These are phyloP conservation scores for Heterobasidion annosum DNA, from an alignment of 1,284 basidiomycete genomes.

Conservation along the genomic window DNA sequence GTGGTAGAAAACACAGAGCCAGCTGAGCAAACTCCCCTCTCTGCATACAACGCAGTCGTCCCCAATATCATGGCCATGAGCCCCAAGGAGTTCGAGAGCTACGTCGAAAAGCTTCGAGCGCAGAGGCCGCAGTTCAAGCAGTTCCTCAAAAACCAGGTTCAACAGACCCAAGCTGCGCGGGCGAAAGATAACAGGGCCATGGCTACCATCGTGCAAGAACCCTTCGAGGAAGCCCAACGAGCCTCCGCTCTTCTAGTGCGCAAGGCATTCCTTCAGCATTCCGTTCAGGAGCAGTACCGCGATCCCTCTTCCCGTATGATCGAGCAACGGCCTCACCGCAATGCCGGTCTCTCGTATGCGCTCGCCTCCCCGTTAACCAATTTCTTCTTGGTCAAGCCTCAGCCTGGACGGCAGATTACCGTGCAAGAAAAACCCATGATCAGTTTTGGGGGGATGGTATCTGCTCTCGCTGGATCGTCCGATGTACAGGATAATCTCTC, in stretches of 20 bases:
- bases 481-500: not conserved
- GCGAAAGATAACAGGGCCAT: not conserved
- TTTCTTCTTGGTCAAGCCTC: conserved; percentile 36
- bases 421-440: conserved; percentile 3
- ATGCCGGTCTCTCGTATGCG: conserved; percentile 54
- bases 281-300: conserved; percentile 16
- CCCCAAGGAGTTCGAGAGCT: conserved; percentile 42
- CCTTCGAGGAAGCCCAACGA: conserved; percentile 14
- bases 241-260: conserved; percentile 16
- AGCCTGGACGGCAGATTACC: conserved; percentile 48
- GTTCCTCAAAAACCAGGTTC: conserved; percentile 23
- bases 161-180: not conserved
- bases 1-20: conserved; percentile 23
- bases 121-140: conserved; percentile 47
- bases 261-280: conserved; percentile 21
- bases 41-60: conserved; percentile 8
- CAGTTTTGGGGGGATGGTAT: conserved; percentile 21
- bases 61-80: conserved; percentile 26
- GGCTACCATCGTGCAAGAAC: conserved; percentile 2
- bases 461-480: conserved; percentile 8
- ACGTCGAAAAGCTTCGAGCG: conserved; percentile 45
- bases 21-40: conserved; percentile 17
- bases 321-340: conserved; percentile 54
- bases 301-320: conserved; percentile 30
- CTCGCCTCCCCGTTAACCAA: conserved; percentile 43